These are phyloP conservation scores for Penicilliopsis zonata DNA, from an alignment of 495 filamentous ascomycete genomes.

Conservation along the genomic window DNA sequence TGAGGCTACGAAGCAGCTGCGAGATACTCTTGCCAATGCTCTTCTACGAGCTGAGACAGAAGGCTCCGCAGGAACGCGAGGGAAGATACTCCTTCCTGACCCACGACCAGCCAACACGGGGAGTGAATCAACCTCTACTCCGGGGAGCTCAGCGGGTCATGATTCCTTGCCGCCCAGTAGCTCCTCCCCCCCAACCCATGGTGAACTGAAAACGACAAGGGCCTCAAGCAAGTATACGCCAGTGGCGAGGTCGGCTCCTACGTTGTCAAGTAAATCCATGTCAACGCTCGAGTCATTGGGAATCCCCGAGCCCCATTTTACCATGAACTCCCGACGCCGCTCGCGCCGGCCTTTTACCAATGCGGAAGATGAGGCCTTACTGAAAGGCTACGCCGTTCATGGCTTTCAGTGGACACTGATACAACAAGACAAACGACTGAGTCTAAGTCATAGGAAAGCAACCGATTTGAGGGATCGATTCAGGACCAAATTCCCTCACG, in stretches of 20 bases:
- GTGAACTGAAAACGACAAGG: conserved; percentile 3
- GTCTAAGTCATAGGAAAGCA: conserved; percentile 52
- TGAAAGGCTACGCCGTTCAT: conserved; percentile 61
- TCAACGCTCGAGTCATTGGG: conserved; percentile 22
- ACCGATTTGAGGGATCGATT: conserved; percentile 78
- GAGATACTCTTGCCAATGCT: conserved; percentile 25
- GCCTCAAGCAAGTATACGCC: conserved; percentile 3
- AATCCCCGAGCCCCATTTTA: conserved; percentile 25
- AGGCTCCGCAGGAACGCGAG: conserved; percentile 9
- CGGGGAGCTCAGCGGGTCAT: conserved; percentile 5
- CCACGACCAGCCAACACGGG: conserved; percentile 4
- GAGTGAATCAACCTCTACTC: conserved; percentile 4
- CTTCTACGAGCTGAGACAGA: conserved; percentile 22
- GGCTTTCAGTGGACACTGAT: conserved; percentile 77
- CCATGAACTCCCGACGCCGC: conserved; percentile 24
- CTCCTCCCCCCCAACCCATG: conserved; percentile 7
- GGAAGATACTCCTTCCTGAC: conserved; percentile 16
- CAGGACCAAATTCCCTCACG: conserved; percentile 65
- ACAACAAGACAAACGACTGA: conserved; percentile 54
- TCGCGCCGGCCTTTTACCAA: conserved; percentile 52
- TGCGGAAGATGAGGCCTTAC: conserved; percentile 64
- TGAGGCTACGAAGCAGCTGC: conserved; percentile 33
- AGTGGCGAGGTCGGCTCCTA: conserved; percentile 7
- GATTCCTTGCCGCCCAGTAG: conserved; percentile 11
- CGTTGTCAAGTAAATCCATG: conserved; percentile 16